Conservation (phyloP, 371 early-diverging fungal species). For the Synchytrium microbalum region DNA sequence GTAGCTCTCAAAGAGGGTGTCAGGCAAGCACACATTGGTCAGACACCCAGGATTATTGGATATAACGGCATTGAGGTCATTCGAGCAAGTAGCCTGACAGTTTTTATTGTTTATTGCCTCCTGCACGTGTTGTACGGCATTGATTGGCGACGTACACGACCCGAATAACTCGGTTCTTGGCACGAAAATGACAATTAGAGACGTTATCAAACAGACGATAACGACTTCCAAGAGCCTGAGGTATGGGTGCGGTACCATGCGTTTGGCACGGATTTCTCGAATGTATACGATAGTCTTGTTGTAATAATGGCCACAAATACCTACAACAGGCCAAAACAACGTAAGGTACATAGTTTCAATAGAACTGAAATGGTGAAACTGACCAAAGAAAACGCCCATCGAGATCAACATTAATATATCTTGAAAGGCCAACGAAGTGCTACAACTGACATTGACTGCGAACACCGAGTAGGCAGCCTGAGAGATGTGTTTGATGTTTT, state of each 20-base stretch:
- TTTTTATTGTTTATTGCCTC: not conserved
- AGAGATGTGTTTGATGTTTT: not conserved
- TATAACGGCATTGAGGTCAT: conserved; percentile 1
- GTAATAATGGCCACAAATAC: not conserved
- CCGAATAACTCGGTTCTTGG: not conserved
- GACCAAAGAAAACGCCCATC: not conserved
- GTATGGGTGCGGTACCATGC: not conserved
- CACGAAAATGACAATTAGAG: not conserved
- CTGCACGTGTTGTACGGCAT: not conserved
- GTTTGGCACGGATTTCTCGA: not conserved
- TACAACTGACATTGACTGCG: not conserved
- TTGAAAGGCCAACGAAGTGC: not conserved
- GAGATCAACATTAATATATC: not conserved
- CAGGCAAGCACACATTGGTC: not conserved
- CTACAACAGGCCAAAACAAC: not conserved
- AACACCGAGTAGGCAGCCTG: not conserved
- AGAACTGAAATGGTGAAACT: too few relatives aligned
- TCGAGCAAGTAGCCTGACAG: not conserved
- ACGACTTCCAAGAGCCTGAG: conserved; percentile 20
- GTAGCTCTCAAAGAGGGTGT: not conserved
- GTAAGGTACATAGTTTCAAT: not conserved
- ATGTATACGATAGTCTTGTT: not conserved
- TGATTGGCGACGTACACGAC: not conserved
- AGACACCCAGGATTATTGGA: not conserved
- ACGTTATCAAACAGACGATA: conserved; percentile 22